Evolutionary conservation across 257 asterid species (phyloP).

Genomic region (Voacanga thouarsii): DNA sequence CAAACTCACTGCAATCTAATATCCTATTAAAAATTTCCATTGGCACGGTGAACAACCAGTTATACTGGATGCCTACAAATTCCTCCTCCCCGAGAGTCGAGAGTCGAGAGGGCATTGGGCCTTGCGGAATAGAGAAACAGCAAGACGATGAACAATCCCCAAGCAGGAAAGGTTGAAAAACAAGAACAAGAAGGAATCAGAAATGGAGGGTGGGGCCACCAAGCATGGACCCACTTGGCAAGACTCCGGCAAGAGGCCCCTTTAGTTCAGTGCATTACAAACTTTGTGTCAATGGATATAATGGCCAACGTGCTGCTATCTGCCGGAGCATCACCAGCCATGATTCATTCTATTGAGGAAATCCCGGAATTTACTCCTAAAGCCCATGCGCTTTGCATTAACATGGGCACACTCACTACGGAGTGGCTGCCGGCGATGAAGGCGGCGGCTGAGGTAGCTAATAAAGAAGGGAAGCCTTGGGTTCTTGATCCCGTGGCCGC

Average conservation of each 20-base stretch:
- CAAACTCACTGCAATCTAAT: no score
- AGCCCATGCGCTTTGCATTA: slow-evolving; percentile 61
- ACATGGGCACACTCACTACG: slow-evolving; percentile 74
- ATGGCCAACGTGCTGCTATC: slow-evolving; percentile 83
- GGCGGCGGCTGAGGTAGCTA: slow-evolving; percentile 61
- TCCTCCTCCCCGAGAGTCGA: not conserved
- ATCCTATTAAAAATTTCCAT: no score
- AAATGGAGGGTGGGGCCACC: slow-evolving; percentile 28
- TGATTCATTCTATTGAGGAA: slow-evolving; percentile 71
- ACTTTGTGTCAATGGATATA: slow-evolving; percentile 85
- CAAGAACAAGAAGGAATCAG: no score
- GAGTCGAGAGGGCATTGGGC: not conserved
- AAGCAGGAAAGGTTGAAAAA: not conserved
- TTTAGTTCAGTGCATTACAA: slow-evolving; percentile 83
- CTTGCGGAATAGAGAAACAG: not conserved
- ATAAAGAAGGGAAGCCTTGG: slow-evolving; percentile 63
- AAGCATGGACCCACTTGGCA: slow-evolving; percentile 54
- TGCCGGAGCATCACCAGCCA: slow-evolving; percentile 95
- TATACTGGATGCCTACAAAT: no score
- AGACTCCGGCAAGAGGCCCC: slow-evolving; percentile 53
- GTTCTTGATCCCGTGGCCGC: slow-evolving; percentile 95
- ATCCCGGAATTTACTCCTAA: slow-evolving; percentile 85
- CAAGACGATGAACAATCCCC: not conserved
- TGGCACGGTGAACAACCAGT: no score
- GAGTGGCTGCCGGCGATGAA: slow-evolving; percentile 89